phyloP scores from a whole-genome alignment of 2,329 filamentous ascomycete species.

The Fusarium verrucosum region DNA sequence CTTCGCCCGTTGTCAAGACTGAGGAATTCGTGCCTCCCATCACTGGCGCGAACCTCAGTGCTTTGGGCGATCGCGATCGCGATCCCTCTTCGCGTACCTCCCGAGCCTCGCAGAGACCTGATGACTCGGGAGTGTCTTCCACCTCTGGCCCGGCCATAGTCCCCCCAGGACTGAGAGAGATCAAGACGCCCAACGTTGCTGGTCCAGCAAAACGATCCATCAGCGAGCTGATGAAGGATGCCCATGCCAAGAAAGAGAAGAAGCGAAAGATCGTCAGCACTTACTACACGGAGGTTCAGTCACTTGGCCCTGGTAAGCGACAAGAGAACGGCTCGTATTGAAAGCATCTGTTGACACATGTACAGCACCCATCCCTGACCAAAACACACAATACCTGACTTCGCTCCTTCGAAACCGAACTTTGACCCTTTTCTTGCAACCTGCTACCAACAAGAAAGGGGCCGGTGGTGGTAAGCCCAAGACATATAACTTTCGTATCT shows the following conservation, averaged over 20 bases:
- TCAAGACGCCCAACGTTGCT: background rate
- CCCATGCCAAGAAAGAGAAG: background rate
- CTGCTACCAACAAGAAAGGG: background rate
- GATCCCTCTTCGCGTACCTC: conserved; percentile 22
- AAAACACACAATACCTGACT: conserved; percentile 26
- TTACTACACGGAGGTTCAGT: conserved; percentile 19
- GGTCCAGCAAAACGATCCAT: conserved; percentile 17
- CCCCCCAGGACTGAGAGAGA: background rate
- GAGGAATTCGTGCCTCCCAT: conserved; percentile 7
- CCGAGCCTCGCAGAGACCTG: background rate
- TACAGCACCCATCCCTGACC: conserved; percentile 26
- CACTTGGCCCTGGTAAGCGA: conserved; percentile 32
- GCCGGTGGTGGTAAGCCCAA: background rate
- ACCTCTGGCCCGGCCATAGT: background rate
- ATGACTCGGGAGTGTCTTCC: background rate
- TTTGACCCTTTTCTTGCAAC: conserved; percentile 21
- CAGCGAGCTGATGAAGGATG: background rate
- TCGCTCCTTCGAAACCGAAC: conserved; percentile 30
- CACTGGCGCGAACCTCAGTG: conserved; percentile 30
- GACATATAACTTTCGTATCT: conserved; percentile 28
- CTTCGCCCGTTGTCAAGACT: conserved; percentile 4
- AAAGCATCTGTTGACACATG: background rate
- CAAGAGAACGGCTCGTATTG: background rate
- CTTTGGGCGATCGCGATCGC: conserved; percentile 31
- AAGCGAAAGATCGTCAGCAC: background rate